Evolutionary conservation across 2,329 filamentous ascomycete genomes (phyloP).

Genomic region (Colletotrichum filicis): DNA sequence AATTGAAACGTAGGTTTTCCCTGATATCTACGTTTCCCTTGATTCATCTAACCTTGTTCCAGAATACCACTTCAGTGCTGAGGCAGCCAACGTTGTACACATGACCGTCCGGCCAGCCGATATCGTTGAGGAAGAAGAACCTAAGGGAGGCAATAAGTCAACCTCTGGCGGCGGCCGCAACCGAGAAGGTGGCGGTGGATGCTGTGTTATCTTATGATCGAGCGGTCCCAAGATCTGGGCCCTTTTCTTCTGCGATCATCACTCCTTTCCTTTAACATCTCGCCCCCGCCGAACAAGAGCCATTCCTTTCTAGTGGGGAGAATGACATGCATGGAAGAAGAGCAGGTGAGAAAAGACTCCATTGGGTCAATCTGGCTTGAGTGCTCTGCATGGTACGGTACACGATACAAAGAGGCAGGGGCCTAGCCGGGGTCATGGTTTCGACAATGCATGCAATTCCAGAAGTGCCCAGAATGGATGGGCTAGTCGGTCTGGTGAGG

Average conservation of each 20-base stretch:
- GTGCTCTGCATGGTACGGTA: conserved; percentile 11
- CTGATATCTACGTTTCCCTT: background rate
- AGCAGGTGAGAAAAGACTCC: background rate
- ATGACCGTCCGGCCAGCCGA: conserved; percentile 93
- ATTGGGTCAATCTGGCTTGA: background rate
- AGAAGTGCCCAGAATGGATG: conserved; percentile 23
- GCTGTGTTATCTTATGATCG: conserved; percentile 63
- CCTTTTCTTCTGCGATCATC: background rate
- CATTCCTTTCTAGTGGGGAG: conserved; percentile 12
- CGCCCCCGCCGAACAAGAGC: conserved; percentile 1
- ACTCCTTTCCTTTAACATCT: background rate
- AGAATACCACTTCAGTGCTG: conserved; percentile 84
- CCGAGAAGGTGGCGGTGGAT: conserved; percentile 54
- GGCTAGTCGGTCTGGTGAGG: conserved; percentile 29
- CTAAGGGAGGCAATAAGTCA: conserved; percentile 71
- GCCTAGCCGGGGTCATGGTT: background rate
- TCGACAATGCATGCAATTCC: conserved; percentile 28
- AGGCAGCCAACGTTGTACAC: conserved; percentile 87
- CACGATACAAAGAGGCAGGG: conserved; percentile 1
- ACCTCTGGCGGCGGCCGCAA: conserved; percentile 52
- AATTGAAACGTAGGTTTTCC: conserved; percentile 76
- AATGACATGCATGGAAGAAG: conserved; percentile 24
- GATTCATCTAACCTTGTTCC: conserved; percentile 23
- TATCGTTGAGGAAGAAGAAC: conserved; percentile 82
- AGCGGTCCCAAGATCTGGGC: background rate